A percentile compares a stretch with the other conserved stretches of the same genome.
Conservation (phyloP, 805 yeast species). For the Yamadazyma kitorensis region DNA sequence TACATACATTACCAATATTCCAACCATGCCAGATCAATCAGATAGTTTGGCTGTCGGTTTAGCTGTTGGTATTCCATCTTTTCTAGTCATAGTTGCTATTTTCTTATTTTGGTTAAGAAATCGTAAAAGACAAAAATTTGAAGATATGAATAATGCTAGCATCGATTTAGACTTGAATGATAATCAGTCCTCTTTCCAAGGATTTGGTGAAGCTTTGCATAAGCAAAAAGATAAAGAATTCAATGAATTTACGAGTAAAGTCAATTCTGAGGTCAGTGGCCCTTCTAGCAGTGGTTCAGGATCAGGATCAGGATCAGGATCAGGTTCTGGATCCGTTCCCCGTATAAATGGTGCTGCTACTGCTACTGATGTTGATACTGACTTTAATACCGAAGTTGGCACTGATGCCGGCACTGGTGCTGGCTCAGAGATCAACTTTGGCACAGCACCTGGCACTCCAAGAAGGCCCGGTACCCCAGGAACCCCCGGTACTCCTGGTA, state of each 20-base stretch:
- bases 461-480: slow-evolving; percentile 3
- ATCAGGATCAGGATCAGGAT: too few relatives aligned
- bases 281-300: too few relatives aligned
- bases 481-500: slow-evolving; percentile 6
- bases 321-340: too few relatives aligned
- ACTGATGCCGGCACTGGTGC: not conserved
- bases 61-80: slow-evolving; percentile 40
- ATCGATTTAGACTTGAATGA: slow-evolving; percentile 37
- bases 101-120: slow-evolving; percentile 27
- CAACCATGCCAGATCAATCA: slow-evolving; percentile 6
- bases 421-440: not conserved
- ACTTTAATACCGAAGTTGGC: too few relatives aligned
- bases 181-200: slow-evolving; percentile 28
- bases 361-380: not conserved
- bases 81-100: slow-evolving; percentile 24
- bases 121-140: slow-evolving; percentile 28
- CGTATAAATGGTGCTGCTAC: not conserved
- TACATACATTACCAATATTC: too few relatives aligned
- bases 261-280: not conserved
- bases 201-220: slow-evolving; percentile 37
- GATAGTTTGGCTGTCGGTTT: slow-evolving; percentile 37
- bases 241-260: slow-evolving; percentile 3
- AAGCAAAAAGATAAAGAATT: slow-evolving; percentile 11
- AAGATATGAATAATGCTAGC: slow-evolving; percentile 28
- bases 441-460: slow-evolving; percentile 2